phyloP scores from a whole-genome alignment of 352 stramenopile genomes.

The Phytopythium mirpurense region DNA sequence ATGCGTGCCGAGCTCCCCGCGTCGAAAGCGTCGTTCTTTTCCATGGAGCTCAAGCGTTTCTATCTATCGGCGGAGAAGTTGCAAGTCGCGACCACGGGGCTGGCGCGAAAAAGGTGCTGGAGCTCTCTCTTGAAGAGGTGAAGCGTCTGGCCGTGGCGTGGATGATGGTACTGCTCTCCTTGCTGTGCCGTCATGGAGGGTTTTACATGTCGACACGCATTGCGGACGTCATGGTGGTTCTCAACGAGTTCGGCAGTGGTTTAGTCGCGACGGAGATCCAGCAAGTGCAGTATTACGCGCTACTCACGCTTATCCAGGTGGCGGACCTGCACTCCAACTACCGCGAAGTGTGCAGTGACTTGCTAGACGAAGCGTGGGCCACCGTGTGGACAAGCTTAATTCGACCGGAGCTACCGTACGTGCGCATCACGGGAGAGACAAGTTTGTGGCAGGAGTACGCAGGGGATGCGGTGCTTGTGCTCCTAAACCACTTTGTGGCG shows the following conservation, averaged over 20 bases:
- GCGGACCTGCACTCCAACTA: conserved; percentile 29
- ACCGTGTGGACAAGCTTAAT: conserved; percentile 42
- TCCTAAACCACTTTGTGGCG: conserved; percentile 42
- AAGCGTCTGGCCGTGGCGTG: conserved; percentile 15
- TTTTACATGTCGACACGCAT: conserved; percentile 52
- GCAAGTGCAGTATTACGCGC: conserved; percentile 38
- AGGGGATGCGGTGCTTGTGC: conserved; percentile 42
- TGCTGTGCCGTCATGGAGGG: conserved; percentile 41
- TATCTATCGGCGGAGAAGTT: neutral
- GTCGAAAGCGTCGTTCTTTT: conserved; percentile 4
- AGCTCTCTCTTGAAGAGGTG: neutral
- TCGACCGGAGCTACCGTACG: conserved; percentile 49
- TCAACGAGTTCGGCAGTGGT: conserved; percentile 36
- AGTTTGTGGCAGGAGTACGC: conserved; percentile 32
- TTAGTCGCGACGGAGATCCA: conserved; percentile 43
- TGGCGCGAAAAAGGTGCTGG: neutral
- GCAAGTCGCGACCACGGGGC: neutral
- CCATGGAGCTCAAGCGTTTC: neutral
- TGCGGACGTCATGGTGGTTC: conserved; percentile 51
- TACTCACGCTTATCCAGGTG: conserved; percentile 48
- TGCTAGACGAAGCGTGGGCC: conserved; percentile 40
- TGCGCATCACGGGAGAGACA: conserved; percentile 36
- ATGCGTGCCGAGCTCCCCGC: neutral
- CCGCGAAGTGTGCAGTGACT: conserved; percentile 22
- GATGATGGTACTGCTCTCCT: conserved; percentile 40